phyloP scores from a whole-genome alignment of 2,329 filamentous ascomycete species.

The Neonectria punicea region DNA sequence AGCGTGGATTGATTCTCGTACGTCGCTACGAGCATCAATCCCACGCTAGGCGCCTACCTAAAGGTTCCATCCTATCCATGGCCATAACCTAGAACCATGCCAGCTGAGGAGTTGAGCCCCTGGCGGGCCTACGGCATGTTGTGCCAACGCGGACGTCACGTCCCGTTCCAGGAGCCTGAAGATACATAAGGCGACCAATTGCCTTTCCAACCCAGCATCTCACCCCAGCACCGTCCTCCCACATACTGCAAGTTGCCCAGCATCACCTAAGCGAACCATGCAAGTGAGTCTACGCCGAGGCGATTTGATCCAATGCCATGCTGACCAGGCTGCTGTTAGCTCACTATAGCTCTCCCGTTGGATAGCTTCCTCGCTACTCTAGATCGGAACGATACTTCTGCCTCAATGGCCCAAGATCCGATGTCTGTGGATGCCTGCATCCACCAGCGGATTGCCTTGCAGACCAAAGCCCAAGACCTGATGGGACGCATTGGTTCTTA shows the following conservation, averaged over 20 bases:
- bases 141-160: neutral
- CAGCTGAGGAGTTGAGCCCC: too few species aligned
- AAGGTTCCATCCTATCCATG: too few species aligned
- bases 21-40: too few species aligned
- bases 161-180: neutral
- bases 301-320: constrained; percentile 1
- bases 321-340: neutral
- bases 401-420: neutral
- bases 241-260: neutral
- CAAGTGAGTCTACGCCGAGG: neutral
- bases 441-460: neutral
- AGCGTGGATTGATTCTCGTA: too few species aligned
- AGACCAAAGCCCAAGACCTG: neutral
- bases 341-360: neutral
- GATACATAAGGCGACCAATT: neutral
- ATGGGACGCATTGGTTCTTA: neutral
- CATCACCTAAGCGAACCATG: neutral
- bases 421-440: neutral
- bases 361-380: neutral
- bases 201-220: neutral
- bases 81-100: too few species aligned
- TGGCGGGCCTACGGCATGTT: too few species aligned
- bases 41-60: too few species aligned
- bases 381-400: neutral
- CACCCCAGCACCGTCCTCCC: neutral